Evolutionary conservation across 306 rosid species (phyloP).

Genomic region (Heteromeles arbutifolia): DNA sequence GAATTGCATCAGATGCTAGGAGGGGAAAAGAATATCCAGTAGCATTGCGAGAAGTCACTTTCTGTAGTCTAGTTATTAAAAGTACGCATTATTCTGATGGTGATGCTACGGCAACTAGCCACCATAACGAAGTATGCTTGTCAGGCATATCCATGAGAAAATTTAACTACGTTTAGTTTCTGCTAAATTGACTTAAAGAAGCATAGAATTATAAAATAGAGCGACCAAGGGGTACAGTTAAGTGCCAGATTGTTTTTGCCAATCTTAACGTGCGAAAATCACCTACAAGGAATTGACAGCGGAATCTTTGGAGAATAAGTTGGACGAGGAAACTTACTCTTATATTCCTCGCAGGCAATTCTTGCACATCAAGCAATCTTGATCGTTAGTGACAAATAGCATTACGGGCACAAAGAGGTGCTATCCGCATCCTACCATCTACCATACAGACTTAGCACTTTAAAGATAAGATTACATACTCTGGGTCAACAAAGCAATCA

Average conservation of each 20-base stretch:
- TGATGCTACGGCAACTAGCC: too few relatives aligned
- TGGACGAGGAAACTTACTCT: neutral
- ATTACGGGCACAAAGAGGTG: neutral
- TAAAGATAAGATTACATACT: conserved; percentile 38
- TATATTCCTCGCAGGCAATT: neutral
- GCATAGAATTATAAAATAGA: too few relatives aligned
- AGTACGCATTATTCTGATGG: too few relatives aligned
- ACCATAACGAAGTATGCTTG: too few relatives aligned
- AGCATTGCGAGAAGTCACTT: too few relatives aligned
- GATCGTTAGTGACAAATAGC: neutral
- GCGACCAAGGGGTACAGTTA: neutral
- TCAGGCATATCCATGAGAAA: too few relatives aligned
- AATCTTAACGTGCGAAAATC: neutral
- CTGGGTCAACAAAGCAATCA: conserved; percentile 61
- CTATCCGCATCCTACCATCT: neutral
- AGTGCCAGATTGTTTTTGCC: too few relatives aligned
- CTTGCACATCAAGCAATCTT: neutral
- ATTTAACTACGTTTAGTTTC: too few relatives aligned
- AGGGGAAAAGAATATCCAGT: too few relatives aligned
- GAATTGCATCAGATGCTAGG: too few relatives aligned
- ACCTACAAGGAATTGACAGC: neutral
- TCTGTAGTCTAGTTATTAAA: too few relatives aligned
- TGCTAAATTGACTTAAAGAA: too few relatives aligned
- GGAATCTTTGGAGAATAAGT: neutral
- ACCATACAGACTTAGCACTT: neutral